Evolutionary conservation across 805 yeast species (phyloP).

Genomic region (Lipomyces lipofer): DNA sequence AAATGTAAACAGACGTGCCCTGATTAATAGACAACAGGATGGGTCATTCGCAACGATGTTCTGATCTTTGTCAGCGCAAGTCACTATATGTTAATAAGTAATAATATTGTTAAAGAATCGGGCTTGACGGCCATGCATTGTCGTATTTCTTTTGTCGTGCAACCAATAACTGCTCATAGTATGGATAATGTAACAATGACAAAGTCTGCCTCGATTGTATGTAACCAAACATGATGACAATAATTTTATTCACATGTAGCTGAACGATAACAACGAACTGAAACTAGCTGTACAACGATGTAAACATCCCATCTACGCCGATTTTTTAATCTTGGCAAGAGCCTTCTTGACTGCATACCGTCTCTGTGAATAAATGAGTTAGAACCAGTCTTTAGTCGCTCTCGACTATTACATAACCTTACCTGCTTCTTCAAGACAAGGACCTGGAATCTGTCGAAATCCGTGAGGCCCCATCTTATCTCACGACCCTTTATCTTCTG

Average conservation of each 20-base stretch:
- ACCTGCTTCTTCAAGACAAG: constrained; percentile 91
- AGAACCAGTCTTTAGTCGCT: background rate
- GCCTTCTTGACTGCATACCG: constrained; percentile 93
- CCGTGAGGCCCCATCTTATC: constrained; percentile 89
- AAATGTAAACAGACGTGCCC: constrained; percentile 6
- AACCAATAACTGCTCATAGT: no score
- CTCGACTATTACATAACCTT: background rate
- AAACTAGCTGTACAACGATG: constrained; percentile 22
- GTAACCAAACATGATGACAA: background rate
- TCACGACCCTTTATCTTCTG: constrained; percentile 95
- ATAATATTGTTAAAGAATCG: no score
- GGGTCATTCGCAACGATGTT: constrained; percentile 23
- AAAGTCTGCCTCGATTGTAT: no score
- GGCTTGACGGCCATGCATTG: no score
- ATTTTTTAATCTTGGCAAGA: constrained; percentile 76
- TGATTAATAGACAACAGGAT: constrained; percentile 11
- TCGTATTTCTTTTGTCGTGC: no score
- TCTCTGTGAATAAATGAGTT: constrained; percentile 43
- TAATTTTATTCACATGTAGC: constrained; percentile 16
- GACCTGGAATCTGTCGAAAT: constrained; percentile 99
- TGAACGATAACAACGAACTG: no score
- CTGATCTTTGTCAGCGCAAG: constrained; percentile 2
- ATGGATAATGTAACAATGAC: no score
- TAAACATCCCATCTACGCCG: constrained; percentile 22
- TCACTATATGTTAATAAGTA: background rate